Evolutionary conservation across 1,139 yeast species (phyloP), one percentile per base, ranked within the genome.

Genomic region (Nakaseomyces bracarensis): DNA sequence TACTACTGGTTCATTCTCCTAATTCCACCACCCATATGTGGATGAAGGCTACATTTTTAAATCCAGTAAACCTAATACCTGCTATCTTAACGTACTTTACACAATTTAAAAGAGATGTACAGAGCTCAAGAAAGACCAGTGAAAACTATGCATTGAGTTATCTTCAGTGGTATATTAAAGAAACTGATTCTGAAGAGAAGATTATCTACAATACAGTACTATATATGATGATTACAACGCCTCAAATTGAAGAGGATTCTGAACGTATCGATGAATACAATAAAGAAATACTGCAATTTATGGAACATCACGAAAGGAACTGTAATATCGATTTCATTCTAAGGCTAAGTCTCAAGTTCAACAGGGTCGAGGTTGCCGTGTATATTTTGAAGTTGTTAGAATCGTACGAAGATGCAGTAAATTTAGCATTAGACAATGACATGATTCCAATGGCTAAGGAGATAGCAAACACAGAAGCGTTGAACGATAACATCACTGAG

Each of bases 341-440:
- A 36, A 68, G 97, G 43, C 63, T 87, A 31, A 84, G 95, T 53
- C 70, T 82, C 41, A 72, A 73, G 40, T 72, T 75, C 54, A 62
- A 72, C 13, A 77, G 75, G 45, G 68, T 71, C 38, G 75, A 75
- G 47, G 74, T 89, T 1, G 86, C 94, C 0, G 78, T 86, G 4
- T 72, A 75, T 45, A 73, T 91, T 26, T 77, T 83, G 51, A 75
- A 89, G 1, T 69, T 76, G 44, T 65, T 85, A 66, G 76, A 72
- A 4, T 68, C 82, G 39, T 84, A 72, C 56, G 95, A 85, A 46
- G 91, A 84, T 46, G 97, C 97, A 0, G 77, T 89, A 31, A 70
- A 71, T 40, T 59, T 89, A 46, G 93, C 96, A 0, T 66, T 91
- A 34, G 69, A 74, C 3, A 66, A 79, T 49, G 75, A 76, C 38